Conservation (phyloP, 164 flowering plant genomes). For the Umbilicus rupestris region DNA sequence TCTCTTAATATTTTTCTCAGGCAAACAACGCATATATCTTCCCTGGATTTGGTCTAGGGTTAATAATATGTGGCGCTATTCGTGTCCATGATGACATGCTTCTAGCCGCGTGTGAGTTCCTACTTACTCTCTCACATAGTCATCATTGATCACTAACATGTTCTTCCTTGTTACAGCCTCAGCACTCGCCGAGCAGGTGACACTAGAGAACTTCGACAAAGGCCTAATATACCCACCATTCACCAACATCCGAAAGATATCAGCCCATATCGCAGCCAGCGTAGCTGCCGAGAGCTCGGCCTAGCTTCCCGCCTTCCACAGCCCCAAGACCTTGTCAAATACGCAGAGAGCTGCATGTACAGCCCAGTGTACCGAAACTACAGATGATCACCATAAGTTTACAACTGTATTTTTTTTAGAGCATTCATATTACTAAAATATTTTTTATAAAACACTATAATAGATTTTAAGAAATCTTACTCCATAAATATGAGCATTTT, state of each 20-base stretch:
- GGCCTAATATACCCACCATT: slow-evolving; percentile 57
- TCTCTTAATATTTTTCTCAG: slow-evolving; percentile 9
- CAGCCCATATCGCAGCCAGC: slow-evolving; percentile 49
- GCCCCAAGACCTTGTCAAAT: slow-evolving; percentile 38
- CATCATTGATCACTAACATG: not conserved
- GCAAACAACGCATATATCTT: slow-evolving; percentile 22
- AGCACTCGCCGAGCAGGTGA: slow-evolving; percentile 41
- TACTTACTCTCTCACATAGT: not conserved
- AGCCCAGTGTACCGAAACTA: slow-evolving; percentile 40
- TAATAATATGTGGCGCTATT: slow-evolving; percentile 29
- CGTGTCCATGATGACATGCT: slow-evolving; percentile 34
- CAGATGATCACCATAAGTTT: too few species aligned
- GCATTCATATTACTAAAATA: too few species aligned
- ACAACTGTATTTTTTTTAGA: too few species aligned
- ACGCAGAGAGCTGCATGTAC: slow-evolving; percentile 58
- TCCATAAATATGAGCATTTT: too few species aligned
- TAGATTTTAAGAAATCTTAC: too few species aligned
- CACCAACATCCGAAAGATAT: slow-evolving; percentile 48
- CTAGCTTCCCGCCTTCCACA: slow-evolving; percentile 48
- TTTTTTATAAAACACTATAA: too few species aligned
- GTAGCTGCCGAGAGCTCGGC: slow-evolving; percentile 62
- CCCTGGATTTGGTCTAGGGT: slow-evolving; percentile 30
- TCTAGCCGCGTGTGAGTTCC: slow-evolving; percentile 29
- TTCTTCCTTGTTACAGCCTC: slow-evolving; percentile 34
- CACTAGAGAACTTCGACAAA: slow-evolving; percentile 36